A percentile compares a stretch with the other conserved stretches of the same genome.
Evolutionary conservation across 1,139 yeast genomes (phyloP).

Genomic region (Yamadazyma buinensis): DNA sequence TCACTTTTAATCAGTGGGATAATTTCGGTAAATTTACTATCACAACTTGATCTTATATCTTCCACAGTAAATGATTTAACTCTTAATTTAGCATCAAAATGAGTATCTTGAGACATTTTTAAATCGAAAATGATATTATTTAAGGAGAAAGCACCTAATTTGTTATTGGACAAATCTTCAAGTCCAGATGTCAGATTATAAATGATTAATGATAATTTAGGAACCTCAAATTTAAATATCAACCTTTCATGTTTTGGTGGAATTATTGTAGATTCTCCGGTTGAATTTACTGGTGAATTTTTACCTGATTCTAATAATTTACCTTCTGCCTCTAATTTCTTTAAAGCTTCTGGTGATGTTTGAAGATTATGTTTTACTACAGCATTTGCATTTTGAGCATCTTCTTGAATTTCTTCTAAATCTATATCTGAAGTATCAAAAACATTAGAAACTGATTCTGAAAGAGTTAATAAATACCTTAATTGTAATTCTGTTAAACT

Average conservation of each 20-base stretch:
- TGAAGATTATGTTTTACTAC: slow-evolving; percentile 29
- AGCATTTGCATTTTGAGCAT: slow-evolving; percentile 56
- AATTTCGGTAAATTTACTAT: slow-evolving; percentile 72
- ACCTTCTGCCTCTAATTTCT: not conserved
- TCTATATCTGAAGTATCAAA: slow-evolving; percentile 32
- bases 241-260: slow-evolving; percentile 29
- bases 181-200: slow-evolving; percentile 53
- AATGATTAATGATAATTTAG: slow-evolving; percentile 61
- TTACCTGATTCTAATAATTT: not conserved
- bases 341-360: not conserved
- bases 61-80: slow-evolving; percentile 73
- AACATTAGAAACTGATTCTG: slow-evolving; percentile 56
- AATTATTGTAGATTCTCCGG: not conserved
- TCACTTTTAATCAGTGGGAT: slow-evolving; percentile 67
- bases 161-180: slow-evolving; percentile 32
- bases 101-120: slow-evolving; percentile 50
- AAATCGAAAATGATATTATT: slow-evolving; percentile 54
- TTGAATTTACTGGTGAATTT: not conserved
- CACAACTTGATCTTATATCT: slow-evolving; percentile 61
- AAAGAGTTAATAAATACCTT: slow-evolving; percentile 51
- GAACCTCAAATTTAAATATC: slow-evolving; percentile 53
- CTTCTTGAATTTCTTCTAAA: slow-evolving; percentile 56
- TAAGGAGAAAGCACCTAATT: slow-evolving; percentile 62
- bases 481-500: slow-evolving; percentile 78
- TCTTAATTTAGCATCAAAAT: slow-evolving; percentile 57